A percentile compares a stretch with the other conserved stretches of the same genome.
phyloP scores from a whole-genome alignment of 257 asterid species.

The Gardenia jasminoides region DNA sequence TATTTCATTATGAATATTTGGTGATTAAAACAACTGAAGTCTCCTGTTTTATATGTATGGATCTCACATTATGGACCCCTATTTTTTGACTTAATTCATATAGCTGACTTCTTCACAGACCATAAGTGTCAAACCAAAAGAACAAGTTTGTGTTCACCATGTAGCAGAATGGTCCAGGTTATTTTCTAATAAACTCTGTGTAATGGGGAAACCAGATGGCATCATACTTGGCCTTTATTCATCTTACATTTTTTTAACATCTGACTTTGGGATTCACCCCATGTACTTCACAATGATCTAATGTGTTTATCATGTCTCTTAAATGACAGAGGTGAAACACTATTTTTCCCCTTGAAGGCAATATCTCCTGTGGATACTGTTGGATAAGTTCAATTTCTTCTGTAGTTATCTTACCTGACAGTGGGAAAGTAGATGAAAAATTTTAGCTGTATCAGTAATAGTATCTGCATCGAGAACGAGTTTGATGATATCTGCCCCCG shows the following conservation, averaged over 20 bases:
- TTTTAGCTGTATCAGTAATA: conserved; percentile 41
- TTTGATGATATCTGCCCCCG: conserved; percentile 54
- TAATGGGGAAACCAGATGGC: background rate
- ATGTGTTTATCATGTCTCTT: background rate
- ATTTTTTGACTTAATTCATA: background rate
- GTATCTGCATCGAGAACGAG: conserved; percentile 41
- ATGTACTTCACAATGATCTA: too few relatives aligned
- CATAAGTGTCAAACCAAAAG: background rate
- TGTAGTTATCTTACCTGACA: conserved; percentile 34
- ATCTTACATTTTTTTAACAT: background rate
- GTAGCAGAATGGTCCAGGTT: background rate
- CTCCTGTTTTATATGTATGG: background rate
- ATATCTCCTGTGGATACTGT: background rate
- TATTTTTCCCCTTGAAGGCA: background rate
- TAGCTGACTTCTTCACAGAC: background rate
- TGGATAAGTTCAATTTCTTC: background rate
- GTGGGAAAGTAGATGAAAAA: conserved; percentile 50
- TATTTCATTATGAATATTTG: background rate
- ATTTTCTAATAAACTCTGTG: background rate
- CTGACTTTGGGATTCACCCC: background rate
- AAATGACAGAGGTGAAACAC: background rate
- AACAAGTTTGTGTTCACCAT: background rate
- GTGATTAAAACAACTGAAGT: background rate
- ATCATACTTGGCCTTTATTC: background rate
- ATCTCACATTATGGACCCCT: background rate